Percentiles rank a stretch among this genome's conserved stretches.
Evolutionary conservation across 2,329 filamentous ascomycete genomes (phyloP).

Genomic region (Cordyceps pruinosa): DNA sequence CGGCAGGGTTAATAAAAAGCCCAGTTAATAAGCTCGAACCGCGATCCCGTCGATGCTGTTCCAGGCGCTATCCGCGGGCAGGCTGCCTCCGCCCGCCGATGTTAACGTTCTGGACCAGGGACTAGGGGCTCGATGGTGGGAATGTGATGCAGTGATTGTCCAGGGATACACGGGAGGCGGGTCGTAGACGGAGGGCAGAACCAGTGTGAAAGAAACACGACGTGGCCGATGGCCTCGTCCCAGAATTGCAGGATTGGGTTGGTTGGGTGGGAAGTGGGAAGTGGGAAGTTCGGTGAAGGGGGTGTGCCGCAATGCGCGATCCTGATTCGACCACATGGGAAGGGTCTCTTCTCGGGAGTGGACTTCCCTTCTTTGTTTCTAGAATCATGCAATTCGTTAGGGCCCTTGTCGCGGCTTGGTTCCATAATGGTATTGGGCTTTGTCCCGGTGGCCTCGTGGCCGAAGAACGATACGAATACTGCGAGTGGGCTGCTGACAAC

Average conservation of each 20-base stretch:
- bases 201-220: not conserved
- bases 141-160: not conserved
- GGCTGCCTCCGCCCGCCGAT: not conserved
- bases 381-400: too few relatives aligned
- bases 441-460: too few relatives aligned
- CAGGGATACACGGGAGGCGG: not conserved
- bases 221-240: constrained; percentile 2
- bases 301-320: not conserved
- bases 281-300: not conserved
- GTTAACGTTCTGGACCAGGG: not conserved
- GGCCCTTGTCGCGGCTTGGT: too few relatives aligned
- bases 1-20: constrained; percentile 8
- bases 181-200: not conserved
- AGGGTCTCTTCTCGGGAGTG: not conserved
- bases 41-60: not conserved
- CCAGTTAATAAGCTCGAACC: too few relatives aligned
- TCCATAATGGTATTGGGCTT: too few relatives aligned
- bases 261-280: not conserved
- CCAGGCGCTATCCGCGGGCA: too few relatives aligned
- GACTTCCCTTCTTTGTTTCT: not conserved
- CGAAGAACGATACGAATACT: too few relatives aligned
- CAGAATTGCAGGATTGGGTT: not conserved
- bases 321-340: constrained; percentile 1
- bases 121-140: not conserved
- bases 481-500: too few relatives aligned